Evolutionary conservation across 2,329 filamentous ascomycete genomes (phyloP), one percentile per base, ranked within the genome.

Genomic region (Colletotrichum sansevieriae): DNA sequence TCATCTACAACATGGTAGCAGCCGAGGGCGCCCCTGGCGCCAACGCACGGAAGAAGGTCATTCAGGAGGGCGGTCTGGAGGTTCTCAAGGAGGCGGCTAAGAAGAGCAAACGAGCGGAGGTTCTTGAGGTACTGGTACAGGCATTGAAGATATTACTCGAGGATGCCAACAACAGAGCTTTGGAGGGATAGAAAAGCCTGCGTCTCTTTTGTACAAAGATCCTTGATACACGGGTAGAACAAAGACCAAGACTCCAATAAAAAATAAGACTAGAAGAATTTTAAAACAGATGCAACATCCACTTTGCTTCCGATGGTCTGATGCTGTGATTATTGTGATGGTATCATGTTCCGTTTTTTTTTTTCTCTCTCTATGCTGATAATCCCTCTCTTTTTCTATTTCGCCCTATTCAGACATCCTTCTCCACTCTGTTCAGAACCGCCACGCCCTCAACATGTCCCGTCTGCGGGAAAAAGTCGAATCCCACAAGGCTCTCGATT

Each of bases 401-500:
- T 18, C 15, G 33, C 49, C 29, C 18, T 37, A n/a, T 37, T 52
- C 33, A 52, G 10, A 25, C 49, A 37, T 52, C 49, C 49, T 52
- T 52, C 41, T 88, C 86, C 13, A 88, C 83, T 71, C 88, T 81
- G 72, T 88, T 91, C 73, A 92, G 76, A 39, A 91, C 86, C 4
- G 88, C 89, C 46, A 91, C 88, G 52, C 90, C 89, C 76, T 92
- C 90, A 0, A 92, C 90, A 75, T 92, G 90, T 1, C 87, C 85
- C 20, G 90, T 92, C 80, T 98, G 95, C 12, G 96, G 96, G 81
- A 99, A 99, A 80, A 99, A 98, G 78, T 99, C 96, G 76, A 98
- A 98, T 0, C 95, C 96, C 55, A 92, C 86, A 54, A 99, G 80
- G 76, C 92, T 97, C 85, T 98, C 95, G 77, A 99, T 92, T 78